A percentile compares a stretch with the other conserved stretches of the same genome.
phyloP scores from a whole-genome alignment of 2,329 filamentous ascomycete genomes.

The Botrytis aclada region DNA sequence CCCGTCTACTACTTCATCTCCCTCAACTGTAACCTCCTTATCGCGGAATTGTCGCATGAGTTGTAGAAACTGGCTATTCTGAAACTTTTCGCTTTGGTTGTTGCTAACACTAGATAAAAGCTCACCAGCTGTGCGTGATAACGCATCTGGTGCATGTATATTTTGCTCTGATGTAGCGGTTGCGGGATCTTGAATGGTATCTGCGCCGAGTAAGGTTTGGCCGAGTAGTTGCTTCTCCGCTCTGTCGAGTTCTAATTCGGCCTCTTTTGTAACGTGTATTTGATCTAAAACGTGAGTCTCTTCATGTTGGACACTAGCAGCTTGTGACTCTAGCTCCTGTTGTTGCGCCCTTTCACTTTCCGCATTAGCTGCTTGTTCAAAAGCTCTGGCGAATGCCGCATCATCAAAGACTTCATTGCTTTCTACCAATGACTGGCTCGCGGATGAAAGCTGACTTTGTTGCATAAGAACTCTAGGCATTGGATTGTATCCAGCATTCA shows the following conservation, averaged over 20 bases:
- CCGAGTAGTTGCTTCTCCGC: constrained; percentile 22
- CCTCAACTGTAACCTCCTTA: constrained; percentile 68
- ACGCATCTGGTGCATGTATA: constrained; percentile 51
- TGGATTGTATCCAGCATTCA: neutral
- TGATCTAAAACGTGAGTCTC: constrained; percentile 22
- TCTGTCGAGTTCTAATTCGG: neutral
- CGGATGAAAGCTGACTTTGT: constrained; percentile 11
- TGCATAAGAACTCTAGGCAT: constrained; percentile 22
- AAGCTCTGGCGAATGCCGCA: constrained; percentile 53
- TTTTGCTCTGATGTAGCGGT: constrained; percentile 36
- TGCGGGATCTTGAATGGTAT: constrained; percentile 34
- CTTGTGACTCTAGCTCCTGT: constrained; percentile 26
- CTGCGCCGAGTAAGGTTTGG: constrained; percentile 37
- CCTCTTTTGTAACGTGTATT: constrained; percentile 13
- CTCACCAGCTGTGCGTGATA: constrained; percentile 68
- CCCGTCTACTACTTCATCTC: constrained; percentile 57
- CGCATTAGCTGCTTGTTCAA: constrained; percentile 40
- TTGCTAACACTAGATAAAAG: constrained; percentile 66
- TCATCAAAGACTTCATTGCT: constrained; percentile 48
- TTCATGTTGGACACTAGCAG: constrained; percentile 11
- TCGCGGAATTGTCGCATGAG: constrained; percentile 75
- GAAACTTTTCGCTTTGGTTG: constrained; percentile 71
- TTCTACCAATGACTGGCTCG: constrained; percentile 33
- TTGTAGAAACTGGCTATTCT: constrained; percentile 70
- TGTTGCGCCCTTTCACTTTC: constrained; percentile 25